Conservation (phyloP, 176 grass and related monocot species). For the Coix lacrymajobi region DNA sequence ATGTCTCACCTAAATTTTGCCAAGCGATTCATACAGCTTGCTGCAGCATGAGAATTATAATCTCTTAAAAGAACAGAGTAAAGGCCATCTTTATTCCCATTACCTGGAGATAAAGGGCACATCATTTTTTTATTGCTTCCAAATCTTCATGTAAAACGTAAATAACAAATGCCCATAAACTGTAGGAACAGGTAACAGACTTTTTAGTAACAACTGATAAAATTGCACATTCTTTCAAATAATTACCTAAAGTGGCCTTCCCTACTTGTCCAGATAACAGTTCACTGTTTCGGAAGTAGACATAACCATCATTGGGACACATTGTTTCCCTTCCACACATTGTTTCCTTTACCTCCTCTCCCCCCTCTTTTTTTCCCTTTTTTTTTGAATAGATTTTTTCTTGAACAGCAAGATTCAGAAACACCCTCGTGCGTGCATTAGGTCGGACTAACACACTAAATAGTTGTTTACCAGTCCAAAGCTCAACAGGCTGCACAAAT, state of each 20-base stretch:
- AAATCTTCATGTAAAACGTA: conserved; percentile 11
- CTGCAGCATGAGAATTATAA: conserved; percentile 99
- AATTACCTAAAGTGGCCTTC: conserved; percentile 82
- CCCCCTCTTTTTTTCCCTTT: not conserved
- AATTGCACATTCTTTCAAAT: not conserved
- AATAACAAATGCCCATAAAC: not conserved
- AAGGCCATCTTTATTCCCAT: conserved; percentile 85
- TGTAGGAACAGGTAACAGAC: not conserved
- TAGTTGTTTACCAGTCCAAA: conserved; percentile 96
- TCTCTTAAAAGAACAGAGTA: conserved; percentile 93
- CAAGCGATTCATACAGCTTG: conserved; percentile 97
- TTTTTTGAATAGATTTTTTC: conserved; percentile 69
- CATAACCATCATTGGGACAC: conserved; percentile 88
- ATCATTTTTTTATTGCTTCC: conserved; percentile 16
- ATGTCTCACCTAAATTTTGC: conserved; percentile 84
- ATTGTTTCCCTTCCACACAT: conserved; percentile 53
- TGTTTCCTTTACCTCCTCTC: not conserved
- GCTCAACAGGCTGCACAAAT: conserved; percentile 81
- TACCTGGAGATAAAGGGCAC: conserved; percentile 60
- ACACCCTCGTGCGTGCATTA: conserved; percentile 85
- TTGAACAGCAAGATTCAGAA: conserved; percentile 75
- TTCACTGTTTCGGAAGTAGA: conserved; percentile 94
- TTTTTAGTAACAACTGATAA: not conserved
- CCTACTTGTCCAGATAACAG: conserved; percentile 88
- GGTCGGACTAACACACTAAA: conserved; percentile 89